Evolutionary conservation across 306 rosid species (phyloP), one percentile per base, ranked within the genome.

Genomic region (Vicia villosa): DNA sequence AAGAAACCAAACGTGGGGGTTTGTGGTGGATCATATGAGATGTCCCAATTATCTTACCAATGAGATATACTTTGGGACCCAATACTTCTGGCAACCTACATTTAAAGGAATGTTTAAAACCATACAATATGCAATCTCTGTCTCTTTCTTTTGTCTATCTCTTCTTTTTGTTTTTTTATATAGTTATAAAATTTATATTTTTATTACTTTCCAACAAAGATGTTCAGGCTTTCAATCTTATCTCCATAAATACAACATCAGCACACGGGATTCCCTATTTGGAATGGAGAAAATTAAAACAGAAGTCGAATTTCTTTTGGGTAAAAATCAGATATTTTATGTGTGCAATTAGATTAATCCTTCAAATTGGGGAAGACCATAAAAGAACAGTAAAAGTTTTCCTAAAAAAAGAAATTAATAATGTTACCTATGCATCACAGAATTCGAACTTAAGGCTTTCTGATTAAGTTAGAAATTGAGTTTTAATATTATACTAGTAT

Each of bases 1-100:
- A 66, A 78, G 75, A 65, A 82, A 82, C 83, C 78, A 74, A 74
- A 82, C 49, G 83, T 82, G 83, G 78, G 77, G 78, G n/a, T 64
- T 82, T 78, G 83, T 78, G 80, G 83, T 70, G 80, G 78, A 78
- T 78, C 83, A 78, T 66, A 74, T 78, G 81, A 51, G 10, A 74
- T 70, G 86, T 82, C 81, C 69, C 78, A 70, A 22, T 59, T 62
- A 55, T 51, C 46, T 68, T 60, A 69, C 57, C 77, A 81, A 4
- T 12, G 68, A 74, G 72, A 19, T 68, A 59, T 75, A 77, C 73
- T 70, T 74, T 66, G 83, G 83, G 81, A 50, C 78, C 86, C 86
- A 68, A 65, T 19, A 70, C 70, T 45, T 60, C 69, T 70, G 73
- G 75, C 83, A 74, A 77, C 1, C 73, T 55, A 55, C 66, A 81